A percentile compares a stretch with the other conserved stretches of the same genome.
phyloP scores from a whole-genome alignment of 2,329 filamentous ascomycete genomes.

The Cladosporium sphaerospermum region DNA sequence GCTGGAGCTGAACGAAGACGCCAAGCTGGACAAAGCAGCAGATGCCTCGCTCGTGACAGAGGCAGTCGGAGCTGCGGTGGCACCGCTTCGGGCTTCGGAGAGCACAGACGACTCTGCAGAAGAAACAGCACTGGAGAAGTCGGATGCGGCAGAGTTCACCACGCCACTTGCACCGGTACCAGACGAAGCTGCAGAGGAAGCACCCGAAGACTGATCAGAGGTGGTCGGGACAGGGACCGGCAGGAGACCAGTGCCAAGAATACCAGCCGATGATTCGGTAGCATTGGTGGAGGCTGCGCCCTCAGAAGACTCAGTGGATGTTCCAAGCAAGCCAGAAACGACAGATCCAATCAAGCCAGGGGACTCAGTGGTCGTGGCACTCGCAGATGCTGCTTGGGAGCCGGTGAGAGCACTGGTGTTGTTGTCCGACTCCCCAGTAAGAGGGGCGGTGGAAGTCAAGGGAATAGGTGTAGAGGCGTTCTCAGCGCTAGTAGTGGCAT shows the following conservation, averaged over 20 bases:
- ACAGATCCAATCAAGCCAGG: not conserved
- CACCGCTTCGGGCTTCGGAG: slow-evolving; percentile 15
- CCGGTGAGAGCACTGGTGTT: not conserved
- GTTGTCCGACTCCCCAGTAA: not conserved
- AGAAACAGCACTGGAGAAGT: slow-evolving; percentile 14
- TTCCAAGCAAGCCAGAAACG: not conserved
- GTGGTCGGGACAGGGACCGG: not conserved
- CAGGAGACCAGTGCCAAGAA: slow-evolving; percentile 1
- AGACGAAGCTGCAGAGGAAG: not conserved
- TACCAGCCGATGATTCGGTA: slow-evolving; percentile 3
- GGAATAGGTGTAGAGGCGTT: not conserved
- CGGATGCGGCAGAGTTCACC: slow-evolving; percentile 21
- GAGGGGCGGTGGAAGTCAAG: not conserved
- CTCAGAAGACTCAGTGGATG: not conserved
- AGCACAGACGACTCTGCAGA: slow-evolving; percentile 16
- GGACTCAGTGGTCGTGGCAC: not conserved
- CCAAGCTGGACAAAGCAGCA: slow-evolving; percentile 23
- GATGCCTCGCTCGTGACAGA: slow-evolving; percentile 19
- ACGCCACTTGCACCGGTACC: slow-evolving; percentile 14
- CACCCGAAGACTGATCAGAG: not conserved
- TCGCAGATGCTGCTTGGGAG: not conserved
- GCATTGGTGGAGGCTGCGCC: not conserved
- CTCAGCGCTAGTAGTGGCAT: not conserved
- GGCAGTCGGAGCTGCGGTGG: slow-evolving; percentile 10
- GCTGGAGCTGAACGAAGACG: slow-evolving; percentile 24